Evolutionary conservation across 2,329 filamentous ascomycete species (phyloP).

Genomic region (Anthostomella pinea): DNA sequence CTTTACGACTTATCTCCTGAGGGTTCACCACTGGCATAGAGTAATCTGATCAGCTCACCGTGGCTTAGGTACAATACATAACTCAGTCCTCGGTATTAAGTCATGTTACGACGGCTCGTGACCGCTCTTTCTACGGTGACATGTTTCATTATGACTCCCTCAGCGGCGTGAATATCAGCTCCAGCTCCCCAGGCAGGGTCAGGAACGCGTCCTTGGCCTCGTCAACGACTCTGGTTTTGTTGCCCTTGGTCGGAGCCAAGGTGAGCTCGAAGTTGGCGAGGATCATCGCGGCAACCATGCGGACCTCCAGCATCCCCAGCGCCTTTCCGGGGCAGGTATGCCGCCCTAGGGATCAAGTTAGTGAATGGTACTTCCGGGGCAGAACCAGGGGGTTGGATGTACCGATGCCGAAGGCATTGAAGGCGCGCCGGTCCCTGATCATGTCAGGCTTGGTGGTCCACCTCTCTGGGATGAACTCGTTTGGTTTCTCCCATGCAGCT

Average conservation of each 20-base stretch:
- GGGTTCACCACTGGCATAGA: too few species aligned
- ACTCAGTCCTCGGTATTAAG: too few species aligned
- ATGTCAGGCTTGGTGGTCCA: conserved; percentile 14
- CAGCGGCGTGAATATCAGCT: conserved; percentile 5
- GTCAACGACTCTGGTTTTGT: conserved; percentile 1
- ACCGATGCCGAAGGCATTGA: conserved; percentile 9
- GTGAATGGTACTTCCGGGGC: background rate
- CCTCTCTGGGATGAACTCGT: conserved; percentile 15
- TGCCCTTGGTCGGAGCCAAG: conserved; percentile 1
- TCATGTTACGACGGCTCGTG: too few species aligned
- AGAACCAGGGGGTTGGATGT: background rate
- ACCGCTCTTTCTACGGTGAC: too few species aligned
- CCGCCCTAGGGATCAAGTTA: background rate
- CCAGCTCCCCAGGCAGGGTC: background rate
- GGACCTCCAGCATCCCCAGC: conserved; percentile 7
- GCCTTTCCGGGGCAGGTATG: conserved; percentile 9
- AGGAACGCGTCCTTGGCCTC: background rate
- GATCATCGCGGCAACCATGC: conserved; percentile 5
- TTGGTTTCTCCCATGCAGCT: conserved; percentile 9
- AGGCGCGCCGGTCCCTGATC: conserved; percentile 5
- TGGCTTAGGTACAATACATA: too few species aligned
- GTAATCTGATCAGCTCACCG: too few species aligned
- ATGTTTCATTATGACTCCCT: too few species aligned
- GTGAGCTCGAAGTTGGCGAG: conserved; percentile 3
- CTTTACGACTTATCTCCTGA: too few species aligned